These are phyloP conservation scores for Mortierella alpina DNA, from an alignment of 192 early-diverging fungal genomes.

Conservation along the genomic window DNA sequence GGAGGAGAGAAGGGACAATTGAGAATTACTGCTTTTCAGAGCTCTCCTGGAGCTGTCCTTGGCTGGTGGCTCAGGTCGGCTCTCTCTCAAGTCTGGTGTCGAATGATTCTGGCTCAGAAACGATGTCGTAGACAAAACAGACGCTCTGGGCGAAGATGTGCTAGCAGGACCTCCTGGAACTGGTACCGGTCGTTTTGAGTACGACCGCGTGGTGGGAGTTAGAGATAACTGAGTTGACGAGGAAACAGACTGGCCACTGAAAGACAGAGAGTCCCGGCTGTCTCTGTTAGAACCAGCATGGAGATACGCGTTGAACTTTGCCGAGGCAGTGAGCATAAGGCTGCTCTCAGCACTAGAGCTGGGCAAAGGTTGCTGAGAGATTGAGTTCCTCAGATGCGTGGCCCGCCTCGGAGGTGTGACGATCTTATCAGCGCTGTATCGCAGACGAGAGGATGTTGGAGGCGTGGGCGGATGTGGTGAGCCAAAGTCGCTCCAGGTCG, in stretches of 20 bases:
- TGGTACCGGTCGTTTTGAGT: conserved; percentile 30
- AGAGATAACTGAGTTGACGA: conserved; percentile 10
- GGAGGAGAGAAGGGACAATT: conserved; percentile 6
- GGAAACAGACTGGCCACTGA: not conserved
- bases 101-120: conserved; percentile 5
- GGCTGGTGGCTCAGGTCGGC: conserved; percentile 10
- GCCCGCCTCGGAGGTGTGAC: conserved; percentile 5
- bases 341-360: conserved; percentile 4
- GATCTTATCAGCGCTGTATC: not conserved
- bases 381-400: conserved; percentile 19
- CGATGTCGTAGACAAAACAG: not conserved
- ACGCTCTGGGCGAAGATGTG: conserved; percentile 15
- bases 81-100: conserved; percentile 6
- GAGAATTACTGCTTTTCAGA: conserved; percentile 8
- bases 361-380: not conserved
- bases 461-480: conserved; percentile 38
- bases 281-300: conserved; percentile 13
- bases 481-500: conserved; percentile 14
- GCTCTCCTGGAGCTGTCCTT: conserved; percentile 20
- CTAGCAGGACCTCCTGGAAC: conserved; percentile 9
- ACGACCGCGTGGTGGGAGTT: conserved; percentile 3
- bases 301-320: conserved; percentile 32
- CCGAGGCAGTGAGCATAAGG: conserved; percentile 38
- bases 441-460: conserved; percentile 16
- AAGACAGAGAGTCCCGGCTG: conserved; percentile 18